Evolutionary conservation across 164 flowering plant genomes (phyloP).

Genomic region (Annona squamosa): DNA sequence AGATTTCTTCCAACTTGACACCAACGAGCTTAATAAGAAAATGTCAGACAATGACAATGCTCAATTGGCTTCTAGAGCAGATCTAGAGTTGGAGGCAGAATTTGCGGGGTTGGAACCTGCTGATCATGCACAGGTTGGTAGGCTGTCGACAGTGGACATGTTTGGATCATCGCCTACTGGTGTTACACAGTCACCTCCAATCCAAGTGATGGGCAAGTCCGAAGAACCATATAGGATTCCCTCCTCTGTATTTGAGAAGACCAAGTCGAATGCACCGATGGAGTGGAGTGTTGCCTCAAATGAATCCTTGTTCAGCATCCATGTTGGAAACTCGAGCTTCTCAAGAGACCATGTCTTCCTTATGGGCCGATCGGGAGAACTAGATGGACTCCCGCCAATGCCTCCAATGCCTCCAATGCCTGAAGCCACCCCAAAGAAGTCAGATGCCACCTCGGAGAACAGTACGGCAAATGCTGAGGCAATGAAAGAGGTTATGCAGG

Average conservation of each 20-base stretch:
- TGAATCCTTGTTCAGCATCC: slow-evolving; percentile 86
- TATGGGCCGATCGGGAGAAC: slow-evolving; percentile 31
- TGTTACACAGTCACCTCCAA: slow-evolving; percentile 32
- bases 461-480: slow-evolving; percentile 18
- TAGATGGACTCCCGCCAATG: slow-evolving; percentile 2
- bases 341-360: slow-evolving; percentile 38
- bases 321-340: slow-evolving; percentile 56
- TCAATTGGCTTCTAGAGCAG: slow-evolving; percentile 5
- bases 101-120: not conserved
- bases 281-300: slow-evolving; percentile 89
- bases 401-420: not conserved
- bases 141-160: not conserved
- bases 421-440: not conserved
- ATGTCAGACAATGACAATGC: not conserved
- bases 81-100: not conserved
- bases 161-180: not conserved
- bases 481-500: slow-evolving; percentile 16
- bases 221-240: slow-evolving; percentile 58
- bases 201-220: slow-evolving; percentile 57
- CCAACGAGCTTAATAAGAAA: not conserved
- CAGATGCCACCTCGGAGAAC: not conserved
- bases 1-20: slow-evolving; percentile 24
- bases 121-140: not conserved
- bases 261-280: slow-evolving; percentile 28
- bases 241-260: slow-evolving; percentile 48